These are phyloP conservation scores for Aegilops sharonensis DNA, from an alignment of 176 grass and related monocot genomes.

Conservation along the genomic window DNA sequence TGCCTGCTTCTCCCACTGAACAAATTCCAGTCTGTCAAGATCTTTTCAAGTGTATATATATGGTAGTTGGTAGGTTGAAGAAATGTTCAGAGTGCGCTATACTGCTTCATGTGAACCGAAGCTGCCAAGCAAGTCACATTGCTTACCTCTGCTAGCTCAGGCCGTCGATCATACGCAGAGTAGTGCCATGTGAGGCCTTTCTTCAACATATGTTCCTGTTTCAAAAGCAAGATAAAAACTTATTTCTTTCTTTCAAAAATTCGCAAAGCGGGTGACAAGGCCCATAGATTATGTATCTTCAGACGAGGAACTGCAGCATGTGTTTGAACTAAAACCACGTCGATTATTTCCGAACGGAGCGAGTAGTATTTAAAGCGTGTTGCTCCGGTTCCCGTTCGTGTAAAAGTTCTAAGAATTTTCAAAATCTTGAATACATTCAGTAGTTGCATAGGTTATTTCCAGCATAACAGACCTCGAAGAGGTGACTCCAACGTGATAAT, in stretches of 20 bases:
- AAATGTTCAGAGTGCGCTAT: not conserved
- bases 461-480: not conserved
- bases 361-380: not conserved
- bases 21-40: slow-evolving; percentile 30
- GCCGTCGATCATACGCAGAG: slow-evolving; percentile 52
- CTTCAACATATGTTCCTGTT: slow-evolving; percentile 78
- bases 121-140: not conserved
- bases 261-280: not conserved
- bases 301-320: not conserved
- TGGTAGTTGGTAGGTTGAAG: not conserved
- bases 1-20: slow-evolving; percentile 79
- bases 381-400: not conserved
- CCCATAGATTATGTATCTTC: not conserved
- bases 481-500: not conserved
- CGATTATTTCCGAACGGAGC: too few relatives aligned
- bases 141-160: slow-evolving; percentile 59
- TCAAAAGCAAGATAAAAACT: not conserved
- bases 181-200: slow-evolving; percentile 90
- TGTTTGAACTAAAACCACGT: not conserved
- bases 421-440: not conserved
- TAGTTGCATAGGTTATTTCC: not conserved
- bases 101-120: not conserved
- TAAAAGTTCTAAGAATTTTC: not conserved
- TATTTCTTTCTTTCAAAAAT: not conserved
- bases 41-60: not conserved